phyloP scores from a whole-genome alignment of 2,329 filamentous ascomycete species.

The Orbilia oligospora region DNA sequence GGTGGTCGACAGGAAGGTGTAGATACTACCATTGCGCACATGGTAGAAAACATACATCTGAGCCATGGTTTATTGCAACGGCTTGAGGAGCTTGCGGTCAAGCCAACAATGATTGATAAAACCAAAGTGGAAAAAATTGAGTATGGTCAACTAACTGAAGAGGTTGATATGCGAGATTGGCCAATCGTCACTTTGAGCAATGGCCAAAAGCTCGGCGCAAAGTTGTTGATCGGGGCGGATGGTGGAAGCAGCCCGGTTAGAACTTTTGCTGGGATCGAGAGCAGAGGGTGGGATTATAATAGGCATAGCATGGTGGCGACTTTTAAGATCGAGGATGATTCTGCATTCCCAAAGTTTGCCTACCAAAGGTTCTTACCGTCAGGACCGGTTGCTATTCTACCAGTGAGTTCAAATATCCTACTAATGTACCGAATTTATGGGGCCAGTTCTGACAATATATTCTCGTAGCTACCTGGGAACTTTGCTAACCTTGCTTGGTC shows the following conservation, averaged over 20 bases:
- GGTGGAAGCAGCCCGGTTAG: conserved; percentile 95
- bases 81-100: conserved; percentile 77
- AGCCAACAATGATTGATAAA: conserved; percentile 79
- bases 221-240: conserved; percentile 91
- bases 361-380: conserved; percentile 96
- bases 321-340: conserved; percentile 77
- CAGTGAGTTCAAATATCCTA: conserved; percentile 66
- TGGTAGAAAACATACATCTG: conserved; percentile 95
- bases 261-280: conserved; percentile 86
- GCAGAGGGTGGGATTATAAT: conserved; percentile 92
- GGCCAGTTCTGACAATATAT: not conserved
- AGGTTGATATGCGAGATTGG: conserved; percentile 86
- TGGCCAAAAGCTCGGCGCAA: conserved; percentile 79
- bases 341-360: conserved; percentile 77
- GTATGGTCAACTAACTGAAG: conserved; percentile 78
- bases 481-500: conserved; percentile 93
- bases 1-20: conserved; percentile 65
- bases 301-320: conserved; percentile 93
- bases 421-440: not conserved
- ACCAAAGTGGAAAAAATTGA: conserved; percentile 84
- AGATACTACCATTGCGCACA: conserved; percentile 85
- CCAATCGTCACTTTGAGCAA: conserved; percentile 82
- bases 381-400: conserved; percentile 91
- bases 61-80: conserved; percentile 81
- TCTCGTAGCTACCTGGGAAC: conserved; percentile 77